phyloP scores from a whole-genome alignment of 768 basidiomycete species.

The Favolaschia claudopus region DNA sequence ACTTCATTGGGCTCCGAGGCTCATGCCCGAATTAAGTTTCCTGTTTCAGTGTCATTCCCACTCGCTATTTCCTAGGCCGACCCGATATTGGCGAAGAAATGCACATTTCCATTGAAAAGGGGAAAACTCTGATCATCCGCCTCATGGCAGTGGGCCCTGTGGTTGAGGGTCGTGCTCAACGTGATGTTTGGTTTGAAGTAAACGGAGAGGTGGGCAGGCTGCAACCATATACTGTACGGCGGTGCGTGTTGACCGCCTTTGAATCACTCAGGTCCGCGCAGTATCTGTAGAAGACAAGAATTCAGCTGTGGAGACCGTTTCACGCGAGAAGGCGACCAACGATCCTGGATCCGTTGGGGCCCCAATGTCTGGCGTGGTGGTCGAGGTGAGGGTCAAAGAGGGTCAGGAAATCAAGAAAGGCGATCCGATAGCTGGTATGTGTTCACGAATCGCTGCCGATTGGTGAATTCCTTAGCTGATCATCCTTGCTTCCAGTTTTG shows the following conservation, averaged over 20 bases:
- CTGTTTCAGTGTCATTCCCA: slow-evolving; percentile 83
- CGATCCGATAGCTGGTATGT: slow-evolving; percentile 90
- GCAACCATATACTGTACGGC: slow-evolving; percentile 9
- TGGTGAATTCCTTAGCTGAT: slow-evolving; percentile 27
- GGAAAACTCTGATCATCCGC: slow-evolving; percentile 96
- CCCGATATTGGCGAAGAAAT: slow-evolving; percentile 95
- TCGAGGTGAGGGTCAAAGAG: slow-evolving; percentile 98
- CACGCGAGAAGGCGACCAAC: slow-evolving; percentile 91
- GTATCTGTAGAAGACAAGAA: slow-evolving; percentile 96
- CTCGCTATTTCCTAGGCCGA: slow-evolving; percentile 95
- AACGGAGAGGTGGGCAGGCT: slow-evolving; percentile 80
- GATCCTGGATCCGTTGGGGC: slow-evolving; percentile 98
- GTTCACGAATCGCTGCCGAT: slow-evolving; percentile 23
- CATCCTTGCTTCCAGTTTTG: slow-evolving; percentile 61
- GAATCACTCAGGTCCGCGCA: slow-evolving; percentile 84
- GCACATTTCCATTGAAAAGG: slow-evolving; percentile 94
- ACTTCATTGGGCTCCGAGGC: slow-evolving; percentile 11
- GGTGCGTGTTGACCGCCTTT: slow-evolving; percentile 22
- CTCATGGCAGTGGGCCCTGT: slow-evolving; percentile 96
- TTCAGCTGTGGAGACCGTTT: slow-evolving; percentile 94
- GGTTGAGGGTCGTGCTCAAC: slow-evolving; percentile 88
- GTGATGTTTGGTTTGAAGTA: slow-evolving; percentile 98
- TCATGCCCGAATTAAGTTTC: slow-evolving; percentile 18
- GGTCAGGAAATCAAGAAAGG: slow-evolving; percentile 98
- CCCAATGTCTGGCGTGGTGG: slow-evolving; percentile 97